Evolutionary conservation across 345 rosid species (phyloP).

Genomic region (Arabidopsis suecica): DNA sequence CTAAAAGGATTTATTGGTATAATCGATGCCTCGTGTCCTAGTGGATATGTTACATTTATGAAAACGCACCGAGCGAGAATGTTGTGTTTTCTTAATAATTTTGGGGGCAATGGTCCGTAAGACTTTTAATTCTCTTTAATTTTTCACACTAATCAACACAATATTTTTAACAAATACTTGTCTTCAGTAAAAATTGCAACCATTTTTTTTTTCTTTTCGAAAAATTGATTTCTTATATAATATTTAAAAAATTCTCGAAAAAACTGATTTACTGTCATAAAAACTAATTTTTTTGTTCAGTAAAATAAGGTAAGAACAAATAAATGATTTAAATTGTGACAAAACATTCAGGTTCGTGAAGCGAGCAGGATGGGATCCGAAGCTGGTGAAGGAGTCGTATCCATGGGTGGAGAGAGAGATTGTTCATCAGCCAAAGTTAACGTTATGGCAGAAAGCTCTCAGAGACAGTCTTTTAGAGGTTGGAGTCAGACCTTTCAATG

Average conservation of each 20-base stretch:
- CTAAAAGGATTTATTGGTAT: not conserved
- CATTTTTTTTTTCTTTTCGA: too few species aligned
- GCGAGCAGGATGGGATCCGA: conserved; percentile 80
- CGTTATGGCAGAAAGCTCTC: conserved; percentile 75
- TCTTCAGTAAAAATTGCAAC: not conserved
- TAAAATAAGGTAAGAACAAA: too few species aligned
- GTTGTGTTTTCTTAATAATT: conserved; percentile 28
- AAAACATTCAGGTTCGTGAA: conserved; percentile 64
- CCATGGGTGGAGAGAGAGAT: conserved; percentile 88
- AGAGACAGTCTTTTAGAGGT: conserved; percentile 79
- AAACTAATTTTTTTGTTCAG: too few species aligned
- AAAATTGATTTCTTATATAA: too few species aligned
- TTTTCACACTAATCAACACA: conserved; percentile 10
- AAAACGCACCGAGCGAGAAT: conserved; percentile 42
- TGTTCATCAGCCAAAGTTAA: conserved; percentile 69
- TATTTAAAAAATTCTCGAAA: too few species aligned
- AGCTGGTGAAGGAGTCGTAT: conserved; percentile 81
- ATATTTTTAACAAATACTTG: not conserved
- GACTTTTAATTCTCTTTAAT: not conserved
- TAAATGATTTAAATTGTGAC: too few species aligned
- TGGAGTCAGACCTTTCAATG: conserved; percentile 90
- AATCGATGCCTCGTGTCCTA: conserved; percentile 22
- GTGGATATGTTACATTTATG: conserved; percentile 22
- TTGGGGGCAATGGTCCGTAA: conserved; percentile 4
- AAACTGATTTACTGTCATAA: too few species aligned